Evolutionary conservation across 2,329 filamentous ascomycete genomes (phyloP).

Genomic region (Raffaelea deltoideospora): DNA sequence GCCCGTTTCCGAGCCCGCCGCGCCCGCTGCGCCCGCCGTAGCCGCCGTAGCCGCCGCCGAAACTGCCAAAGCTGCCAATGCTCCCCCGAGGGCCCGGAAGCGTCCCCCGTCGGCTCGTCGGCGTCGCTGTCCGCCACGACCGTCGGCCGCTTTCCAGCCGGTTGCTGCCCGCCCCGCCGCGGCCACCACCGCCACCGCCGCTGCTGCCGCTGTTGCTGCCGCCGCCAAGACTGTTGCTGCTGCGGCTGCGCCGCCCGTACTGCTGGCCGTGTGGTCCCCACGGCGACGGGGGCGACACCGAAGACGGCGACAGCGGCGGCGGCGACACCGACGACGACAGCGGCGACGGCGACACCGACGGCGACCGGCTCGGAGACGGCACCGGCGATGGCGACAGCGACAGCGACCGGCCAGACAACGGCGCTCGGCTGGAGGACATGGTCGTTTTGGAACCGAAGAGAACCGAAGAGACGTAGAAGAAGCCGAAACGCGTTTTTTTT

Average conservation of each 20-base stretch:
- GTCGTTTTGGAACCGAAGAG: too few species aligned
- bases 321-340: not conserved
- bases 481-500: too few species aligned
- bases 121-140: too few species aligned
- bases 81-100: not conserved
- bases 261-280: not conserved
- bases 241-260: not conserved
- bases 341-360: not conserved
- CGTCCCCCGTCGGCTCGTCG: not conserved
- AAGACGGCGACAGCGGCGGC: not conserved
- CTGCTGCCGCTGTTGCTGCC: not conserved
- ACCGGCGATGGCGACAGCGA: not conserved
- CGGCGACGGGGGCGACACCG: not conserved
- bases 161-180: not conserved
- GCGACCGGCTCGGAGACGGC: too few species aligned
- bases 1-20: not conserved
- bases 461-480: too few species aligned
- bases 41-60: not conserved
- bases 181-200: not conserved
- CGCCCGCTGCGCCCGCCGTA: not conserved
- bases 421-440: too few species aligned
- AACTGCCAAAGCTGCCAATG: not conserved
- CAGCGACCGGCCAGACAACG: too few species aligned
- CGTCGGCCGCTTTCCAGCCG: too few species aligned
- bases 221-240: not conserved